Evolutionary conservation across 805 yeast genomes (phyloP), one percentile per base, ranked within the genome.

Genomic region (Saturnispora mendoncae): DNA sequence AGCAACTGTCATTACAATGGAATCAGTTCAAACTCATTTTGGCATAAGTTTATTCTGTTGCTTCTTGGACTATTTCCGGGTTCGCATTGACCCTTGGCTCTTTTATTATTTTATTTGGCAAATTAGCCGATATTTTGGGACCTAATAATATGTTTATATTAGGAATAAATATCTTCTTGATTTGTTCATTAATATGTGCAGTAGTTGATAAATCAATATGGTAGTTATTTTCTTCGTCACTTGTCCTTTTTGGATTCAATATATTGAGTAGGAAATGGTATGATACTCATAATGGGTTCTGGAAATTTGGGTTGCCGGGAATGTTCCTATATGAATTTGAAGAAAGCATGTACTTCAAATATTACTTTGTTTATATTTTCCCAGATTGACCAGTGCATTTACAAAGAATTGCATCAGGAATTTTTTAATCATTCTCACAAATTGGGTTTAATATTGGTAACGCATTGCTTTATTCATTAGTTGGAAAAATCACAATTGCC

Each of bases 21-120:
- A 37, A 7, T 47, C 54, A 27, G 41, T 59, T 20, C 70, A 38
- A 67, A 65, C 52, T 56, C 61, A 50, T 52, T 70, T 53, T 60
- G 52, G 45, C 57, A 64, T 50, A 53, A 55, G n/a, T 25, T 51
- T 66, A 37, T 54, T 43, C 40, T 61, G 72, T 41, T 59, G 54
- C 53, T 2, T 37, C 55, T 4, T 70, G 75, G 75, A 62, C 62
- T 0, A 42, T 69, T 5, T 61, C 72, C 2, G 64, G 67, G 0
- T 70, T 68, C 51, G 64, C 72, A 1, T 48, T 70, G 13, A 67
- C 74, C 0, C 50, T 69, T 20, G 71, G 71, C 7, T 57, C 71
- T 0, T 68, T 68, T 46, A 68, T 69, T 28, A 58, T 69, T 27
- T 33, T 67, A 3, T 55, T 62, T 38, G 74, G 75, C 17, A 65